phyloP scores from a whole-genome alignment of 75 land plant species.

The Isoetes taiwanensis region DNA sequence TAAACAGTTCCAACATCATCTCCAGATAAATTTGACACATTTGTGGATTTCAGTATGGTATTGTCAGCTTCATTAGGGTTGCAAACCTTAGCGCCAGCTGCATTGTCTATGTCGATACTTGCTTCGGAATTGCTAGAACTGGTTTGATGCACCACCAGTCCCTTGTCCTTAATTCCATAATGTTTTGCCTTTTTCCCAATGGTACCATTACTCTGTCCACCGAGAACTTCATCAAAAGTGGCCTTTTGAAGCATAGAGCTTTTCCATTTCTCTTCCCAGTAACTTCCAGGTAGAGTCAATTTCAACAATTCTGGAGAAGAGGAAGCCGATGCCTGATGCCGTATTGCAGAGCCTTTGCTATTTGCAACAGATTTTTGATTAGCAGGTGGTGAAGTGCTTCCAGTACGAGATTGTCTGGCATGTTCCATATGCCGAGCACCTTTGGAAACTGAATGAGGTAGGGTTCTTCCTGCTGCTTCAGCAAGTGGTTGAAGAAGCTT shows the following conservation, averaged over 20 bases:
- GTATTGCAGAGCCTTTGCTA: background rate
- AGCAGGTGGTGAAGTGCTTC: constrained; percentile 7
- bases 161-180: too few relatives aligned
- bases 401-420: constrained; percentile 3
- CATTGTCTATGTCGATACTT: too few relatives aligned
- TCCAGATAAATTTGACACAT: too few relatives aligned
- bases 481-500: constrained; percentile 47
- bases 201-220: too few relatives aligned
- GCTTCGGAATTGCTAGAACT: too few relatives aligned
- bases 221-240: background rate
- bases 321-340: constrained; percentile 12
- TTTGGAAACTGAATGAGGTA: constrained; percentile 3
- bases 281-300: constrained; percentile 43
- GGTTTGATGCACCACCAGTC: too few relatives aligned
- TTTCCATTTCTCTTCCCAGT: constrained; percentile 91
- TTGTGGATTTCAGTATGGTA: too few relatives aligned
- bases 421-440: background rate
- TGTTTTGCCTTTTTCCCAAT: too few relatives aligned
- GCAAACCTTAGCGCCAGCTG: too few relatives aligned
- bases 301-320: constrained; percentile 37
- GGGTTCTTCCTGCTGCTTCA: constrained; percentile 20
- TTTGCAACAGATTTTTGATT: background rate
- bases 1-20: too few relatives aligned
- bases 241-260: constrained; percentile 40
- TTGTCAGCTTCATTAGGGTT: too few relatives aligned